Conservation (phyloP, 495 filamentous ascomycete genomes). For the Barbatosphaeria neglecta region DNA sequence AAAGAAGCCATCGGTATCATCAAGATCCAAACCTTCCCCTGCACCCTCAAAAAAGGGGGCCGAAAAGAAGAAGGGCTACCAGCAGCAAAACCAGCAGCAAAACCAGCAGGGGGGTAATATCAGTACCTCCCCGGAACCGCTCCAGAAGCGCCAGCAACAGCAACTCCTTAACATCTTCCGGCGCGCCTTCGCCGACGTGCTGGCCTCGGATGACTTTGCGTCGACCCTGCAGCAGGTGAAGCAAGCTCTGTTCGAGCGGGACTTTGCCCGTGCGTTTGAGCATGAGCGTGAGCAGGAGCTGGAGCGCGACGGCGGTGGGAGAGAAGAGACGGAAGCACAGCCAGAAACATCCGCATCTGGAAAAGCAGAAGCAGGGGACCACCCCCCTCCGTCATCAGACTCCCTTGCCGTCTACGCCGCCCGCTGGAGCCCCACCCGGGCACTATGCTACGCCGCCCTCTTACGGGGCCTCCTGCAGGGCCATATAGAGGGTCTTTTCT, state of each 20-base stretch:
- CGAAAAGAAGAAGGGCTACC: no score
- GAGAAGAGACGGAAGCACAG: neutral
- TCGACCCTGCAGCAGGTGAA: conserved; percentile 68
- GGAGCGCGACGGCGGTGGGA: neutral
- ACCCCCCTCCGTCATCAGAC: no score
- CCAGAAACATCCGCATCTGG: no score
- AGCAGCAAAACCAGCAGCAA: neutral
- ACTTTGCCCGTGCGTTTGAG: conserved; percentile 74
- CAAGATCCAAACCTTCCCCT: neutral
- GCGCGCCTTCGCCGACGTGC: conserved; percentile 39
- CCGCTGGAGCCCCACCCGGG: conserved; percentile 74
- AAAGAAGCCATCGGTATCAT: no score
- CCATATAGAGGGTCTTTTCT: conserved; percentile 21
- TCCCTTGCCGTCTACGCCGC: conserved; percentile 69
- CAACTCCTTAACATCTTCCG: conserved; percentile 67
- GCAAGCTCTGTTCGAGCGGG: conserved; percentile 66
- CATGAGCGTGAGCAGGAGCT: conserved; percentile 12
- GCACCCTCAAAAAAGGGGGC: neutral
- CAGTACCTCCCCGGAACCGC: conserved; percentile 2
- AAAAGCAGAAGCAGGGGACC: neutral
- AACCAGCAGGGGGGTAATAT: neutral
- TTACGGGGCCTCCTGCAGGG: conserved; percentile 40
- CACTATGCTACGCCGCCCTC: conserved; percentile 64
- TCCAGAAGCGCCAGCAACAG: conserved; percentile 46
- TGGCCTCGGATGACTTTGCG: conserved; percentile 22